These are phyloP conservation scores for Vitrella brassicaformis DNA, from an alignment of 73 alveolate species.

Conservation along the genomic window DNA sequence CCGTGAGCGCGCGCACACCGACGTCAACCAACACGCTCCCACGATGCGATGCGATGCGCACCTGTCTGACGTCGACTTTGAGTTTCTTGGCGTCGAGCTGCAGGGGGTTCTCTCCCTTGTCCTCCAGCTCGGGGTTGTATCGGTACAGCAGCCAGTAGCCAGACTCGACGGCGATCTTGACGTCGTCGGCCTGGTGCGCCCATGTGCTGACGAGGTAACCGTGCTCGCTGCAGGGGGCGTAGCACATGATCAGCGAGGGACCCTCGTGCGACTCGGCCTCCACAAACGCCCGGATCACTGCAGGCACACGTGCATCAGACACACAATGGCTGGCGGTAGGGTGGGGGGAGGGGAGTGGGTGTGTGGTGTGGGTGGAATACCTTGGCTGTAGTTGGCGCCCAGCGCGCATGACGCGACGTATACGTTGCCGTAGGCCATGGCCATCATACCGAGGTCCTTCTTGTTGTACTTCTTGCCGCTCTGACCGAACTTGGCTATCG, in stretches of 20 bases:
- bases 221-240: conserved; percentile 24
- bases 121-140: conserved; percentile 19
- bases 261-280: conserved; percentile 40
- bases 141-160: conserved; percentile 40
- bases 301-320: no score
- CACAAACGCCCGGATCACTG: conserved; percentile 11
- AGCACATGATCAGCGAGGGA: conserved; percentile 20
- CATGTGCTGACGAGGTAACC: conserved; percentile 13
- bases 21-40: no score
- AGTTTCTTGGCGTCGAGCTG: conserved; percentile 10
- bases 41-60: no score
- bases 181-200: conserved; percentile 27
- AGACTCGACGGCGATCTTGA: conserved; percentile 36
- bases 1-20: no score
- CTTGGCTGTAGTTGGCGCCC: conserved; percentile 22
- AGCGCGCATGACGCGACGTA: conserved; percentile 34
- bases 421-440: conserved; percentile 39
- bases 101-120: conserved; percentile 20
- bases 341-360: no score
- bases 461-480: conserved; percentile 20
- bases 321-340: no score
- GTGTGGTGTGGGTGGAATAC: no score
- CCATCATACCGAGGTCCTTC: conserved; percentile 38
- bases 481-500: conserved; percentile 36
- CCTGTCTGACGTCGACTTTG: not conserved